Evolutionary conservation across 2,329 filamentous ascomycete species (phyloP), one percentile per base, ranked within the genome.

Genomic region (Helicocarpus griseus): DNA sequence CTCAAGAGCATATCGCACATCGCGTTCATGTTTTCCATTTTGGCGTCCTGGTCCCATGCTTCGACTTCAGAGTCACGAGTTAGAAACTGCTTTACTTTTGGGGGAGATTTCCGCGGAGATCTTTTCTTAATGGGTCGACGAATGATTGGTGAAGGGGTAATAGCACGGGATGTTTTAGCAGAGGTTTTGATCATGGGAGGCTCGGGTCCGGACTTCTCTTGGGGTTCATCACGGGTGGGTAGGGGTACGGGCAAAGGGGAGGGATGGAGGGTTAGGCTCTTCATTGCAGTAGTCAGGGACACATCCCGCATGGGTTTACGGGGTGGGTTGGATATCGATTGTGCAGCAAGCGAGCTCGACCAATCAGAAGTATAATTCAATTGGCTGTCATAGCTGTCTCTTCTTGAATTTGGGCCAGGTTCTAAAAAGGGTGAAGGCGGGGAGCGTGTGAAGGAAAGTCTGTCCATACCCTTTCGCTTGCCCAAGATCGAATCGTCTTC

Each of bases 31-130:
- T 82, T 79, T 56, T 83, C 82, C 58, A 96, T 78, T 57, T 85
- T 82, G 55, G 80, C 80, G 60, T 89, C 84, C 58, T 89, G 82
- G 65, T 96, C 89, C 78, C 85, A 91, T 62, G 79, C 86, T 87
- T 78, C 73, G 70, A 69, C 71, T 77, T 87, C 85, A 82, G 89
- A 88, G 75, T 83, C 73, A 73, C 83, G 86, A 58, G 78, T 84
- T 62, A 91, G 74, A 73, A 78, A 90, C 1, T 65, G 61, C 13
- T 65, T 66, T 57, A 78, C 77, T 45, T 64, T 65, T 59, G 60
- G 43, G 56, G 62, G 55, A 58, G 58, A 54, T 58, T 67, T 63
- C 58, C 66, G 56, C 53, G 64, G 62, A 53, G 61, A 57, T 54
- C 58, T 65, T 36, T 53, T 56, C 51, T 52, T 58, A 14, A 31